Base-by-base conservation (phyloP, 2,329 filamentous ascomycete species). In the Thermoascus crustaceus region DNA sequence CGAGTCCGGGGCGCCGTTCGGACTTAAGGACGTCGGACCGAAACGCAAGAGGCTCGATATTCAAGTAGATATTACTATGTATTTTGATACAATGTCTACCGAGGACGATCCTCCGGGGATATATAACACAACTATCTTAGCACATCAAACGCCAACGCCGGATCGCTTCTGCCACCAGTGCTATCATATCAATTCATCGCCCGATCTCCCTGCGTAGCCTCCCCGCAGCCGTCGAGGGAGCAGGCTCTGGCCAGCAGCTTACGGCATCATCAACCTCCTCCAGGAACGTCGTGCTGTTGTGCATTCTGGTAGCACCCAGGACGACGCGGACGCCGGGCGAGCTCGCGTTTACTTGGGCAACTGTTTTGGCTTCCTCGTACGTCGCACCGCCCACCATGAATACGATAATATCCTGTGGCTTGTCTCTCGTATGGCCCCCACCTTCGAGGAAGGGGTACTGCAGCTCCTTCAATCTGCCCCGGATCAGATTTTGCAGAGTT, bases 341-440 rank as follows among this genome's bases (percentile, higher is more conserved):
- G 38, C 82, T 85, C 11, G 87, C 87, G 63, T 98, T 98, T 40
- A 98, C 80, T 47, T 88, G 80, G n/a, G 91, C 86, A 24, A 96
- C 78, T 72, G 86, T 87, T 67, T 94, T 95, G 4, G 91, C 88
- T 61, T 98, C 91, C 60, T 98, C 91, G 53, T 95, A 98, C 0
- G 91, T 98, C 11, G 82, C 80, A 2, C 91, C 91, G 4, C 91
- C 91, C 16, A 95, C 72, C 54, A 98, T 88, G 55, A 98, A 98
- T 5, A 98, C 76, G 27, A 98, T 76, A 25, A 98, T 83, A 56
- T 98, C 93, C 58, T 98, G 91, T 3, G 91, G 91, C 58, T 96
- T 96, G 54, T 98, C 93, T 43, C 82, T 77, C 7, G 87, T 95
- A 8, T 84, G 78, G 2, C 84, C 83, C 10, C 83, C 82, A 5